Conservation (phyloP, 768 basidiomycete genomes). For the Roridomyces roridus region DNA sequence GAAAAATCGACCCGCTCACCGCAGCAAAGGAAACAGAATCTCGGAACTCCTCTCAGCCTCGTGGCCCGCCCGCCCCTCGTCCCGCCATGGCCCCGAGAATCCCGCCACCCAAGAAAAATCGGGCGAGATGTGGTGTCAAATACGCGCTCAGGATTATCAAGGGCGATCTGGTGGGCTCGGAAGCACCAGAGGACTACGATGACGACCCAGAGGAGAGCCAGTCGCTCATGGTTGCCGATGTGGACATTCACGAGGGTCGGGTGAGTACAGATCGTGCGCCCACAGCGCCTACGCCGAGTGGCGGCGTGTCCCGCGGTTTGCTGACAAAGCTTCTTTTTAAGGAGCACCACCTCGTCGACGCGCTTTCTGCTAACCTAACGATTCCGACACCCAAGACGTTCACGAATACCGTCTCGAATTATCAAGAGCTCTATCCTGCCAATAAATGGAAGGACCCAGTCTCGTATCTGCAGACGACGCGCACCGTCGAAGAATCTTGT, state of each 20-base stretch:
- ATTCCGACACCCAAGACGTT: constrained; percentile 96
- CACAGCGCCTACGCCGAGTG: constrained; percentile 33
- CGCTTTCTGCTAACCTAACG: constrained; percentile 50
- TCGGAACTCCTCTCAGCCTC: no score
- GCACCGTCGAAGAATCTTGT: constrained; percentile 82
- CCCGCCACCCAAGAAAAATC: constrained; percentile 26
- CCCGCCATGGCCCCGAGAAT: constrained; percentile 20
- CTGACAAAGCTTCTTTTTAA: constrained; percentile 47
- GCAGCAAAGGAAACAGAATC: no score
- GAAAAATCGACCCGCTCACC: no score
- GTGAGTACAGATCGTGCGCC: constrained; percentile 12
- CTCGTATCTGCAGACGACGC: constrained; percentile 81
- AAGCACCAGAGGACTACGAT: constrained; percentile 14
- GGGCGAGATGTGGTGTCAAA: constrained; percentile 22
- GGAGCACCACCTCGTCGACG: constrained; percentile 62
- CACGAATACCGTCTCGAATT: constrained; percentile 79
- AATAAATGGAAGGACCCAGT: constrained; percentile 77
- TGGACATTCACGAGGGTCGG: constrained; percentile 18
- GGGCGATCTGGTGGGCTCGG: constrained; percentile 21
- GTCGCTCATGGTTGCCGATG: constrained; percentile 13
- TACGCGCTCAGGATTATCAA: constrained; percentile 20
- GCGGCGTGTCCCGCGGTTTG: constrained; percentile 57
- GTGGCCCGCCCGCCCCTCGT: no score
- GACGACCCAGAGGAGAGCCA: constrained; percentile 9
- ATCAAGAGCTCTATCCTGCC: constrained; percentile 75